Evolutionary conservation across 768 basidiomycete genomes (phyloP).

Genomic region (Phlebiopsis gigantea): DNA sequence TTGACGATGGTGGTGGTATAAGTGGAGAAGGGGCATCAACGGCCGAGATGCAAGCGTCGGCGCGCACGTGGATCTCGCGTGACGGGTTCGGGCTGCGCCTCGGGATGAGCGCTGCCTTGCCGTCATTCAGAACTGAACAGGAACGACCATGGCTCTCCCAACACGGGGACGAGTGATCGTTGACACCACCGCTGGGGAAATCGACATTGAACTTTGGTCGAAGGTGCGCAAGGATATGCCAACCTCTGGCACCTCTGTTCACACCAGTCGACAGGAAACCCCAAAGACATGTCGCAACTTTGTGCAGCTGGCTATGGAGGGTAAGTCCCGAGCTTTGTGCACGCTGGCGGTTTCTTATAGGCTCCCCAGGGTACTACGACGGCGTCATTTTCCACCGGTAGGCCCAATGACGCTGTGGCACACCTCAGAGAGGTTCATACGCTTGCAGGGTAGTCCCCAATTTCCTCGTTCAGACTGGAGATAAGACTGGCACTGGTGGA

Average conservation of each 20-base stretch:
- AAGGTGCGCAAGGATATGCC: slow-evolving; percentile 44
- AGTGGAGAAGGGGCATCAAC: slow-evolving; percentile 12
- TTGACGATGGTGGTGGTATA: slow-evolving; percentile 14
- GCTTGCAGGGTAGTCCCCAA: slow-evolving; percentile 69
- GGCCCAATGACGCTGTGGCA: not conserved
- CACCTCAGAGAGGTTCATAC: not conserved
- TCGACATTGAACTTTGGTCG: slow-evolving; percentile 89
- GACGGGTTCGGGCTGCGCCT: not conserved
- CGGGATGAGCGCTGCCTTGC: not conserved
- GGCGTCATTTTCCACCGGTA: slow-evolving; percentile 92
- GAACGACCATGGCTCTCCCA: slow-evolving; percentile 63
- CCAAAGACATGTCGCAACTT: slow-evolving; percentile 94
- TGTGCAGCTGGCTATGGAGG: slow-evolving; percentile 83
- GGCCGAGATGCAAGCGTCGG: slow-evolving; percentile 5
- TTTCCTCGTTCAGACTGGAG: slow-evolving; percentile 94
- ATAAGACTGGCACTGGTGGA: slow-evolving; percentile 83
- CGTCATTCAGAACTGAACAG: not conserved
- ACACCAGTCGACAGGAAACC: slow-evolving; percentile 56
- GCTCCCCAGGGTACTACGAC: slow-evolving; percentile 84
- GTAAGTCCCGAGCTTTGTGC: slow-evolving; percentile 38
- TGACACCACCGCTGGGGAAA: slow-evolving; percentile 83
- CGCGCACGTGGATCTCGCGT: slow-evolving; percentile 10
- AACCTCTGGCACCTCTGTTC: not conserved
- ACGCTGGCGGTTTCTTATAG: not conserved
- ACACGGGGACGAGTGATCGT: slow-evolving; percentile 84